Percentiles rank a stretch among this genome's conserved stretches.
phyloP scores from a whole-genome alignment of 2,329 filamentous ascomycete species.

The Neonectria faginata region DNA sequence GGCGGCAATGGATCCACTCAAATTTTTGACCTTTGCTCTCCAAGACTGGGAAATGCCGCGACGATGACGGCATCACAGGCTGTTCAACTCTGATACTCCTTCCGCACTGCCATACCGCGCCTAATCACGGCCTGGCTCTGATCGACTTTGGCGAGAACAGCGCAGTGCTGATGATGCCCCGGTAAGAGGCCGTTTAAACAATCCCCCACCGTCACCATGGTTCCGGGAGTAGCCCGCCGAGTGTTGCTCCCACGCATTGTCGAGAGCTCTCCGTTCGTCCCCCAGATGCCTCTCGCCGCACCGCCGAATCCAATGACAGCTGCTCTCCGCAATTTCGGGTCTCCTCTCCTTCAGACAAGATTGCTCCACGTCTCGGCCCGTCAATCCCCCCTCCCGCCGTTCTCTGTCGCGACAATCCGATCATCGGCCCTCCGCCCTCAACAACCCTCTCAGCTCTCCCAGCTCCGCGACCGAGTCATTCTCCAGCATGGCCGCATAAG shows the following conservation, averaged over 20 bases:
- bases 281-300: constrained; percentile 39
- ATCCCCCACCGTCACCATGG: constrained; percentile 56
- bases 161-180: constrained; percentile 48
- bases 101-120: constrained; percentile 29
- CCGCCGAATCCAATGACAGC: constrained; percentile 40
- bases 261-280: constrained; percentile 46
- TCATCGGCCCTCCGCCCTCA: constrained; percentile 30
- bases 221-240: constrained; percentile 62
- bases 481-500: constrained; percentile 29
- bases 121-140: constrained; percentile 19
- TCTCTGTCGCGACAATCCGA: constrained; percentile 43
- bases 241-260: constrained; percentile 62
- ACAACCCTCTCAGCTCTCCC: constrained; percentile 16
- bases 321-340: constrained; percentile 32
- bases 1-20: constrained; percentile 38
- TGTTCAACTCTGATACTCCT: constrained; percentile 37
- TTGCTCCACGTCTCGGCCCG: constrained; percentile 34
- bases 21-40: constrained; percentile 38
- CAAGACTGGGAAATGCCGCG: constrained; percentile 50
- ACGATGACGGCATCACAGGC: constrained; percentile 50
- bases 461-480: constrained; percentile 14
- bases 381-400: constrained; percentile 41
- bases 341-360: constrained; percentile 34
- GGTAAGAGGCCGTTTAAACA: constrained; percentile 40
- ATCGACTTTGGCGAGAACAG: constrained; percentile 30